Conservation (phyloP, 1,139 yeast genomes). For the Candida frijolesensis region DNA sequence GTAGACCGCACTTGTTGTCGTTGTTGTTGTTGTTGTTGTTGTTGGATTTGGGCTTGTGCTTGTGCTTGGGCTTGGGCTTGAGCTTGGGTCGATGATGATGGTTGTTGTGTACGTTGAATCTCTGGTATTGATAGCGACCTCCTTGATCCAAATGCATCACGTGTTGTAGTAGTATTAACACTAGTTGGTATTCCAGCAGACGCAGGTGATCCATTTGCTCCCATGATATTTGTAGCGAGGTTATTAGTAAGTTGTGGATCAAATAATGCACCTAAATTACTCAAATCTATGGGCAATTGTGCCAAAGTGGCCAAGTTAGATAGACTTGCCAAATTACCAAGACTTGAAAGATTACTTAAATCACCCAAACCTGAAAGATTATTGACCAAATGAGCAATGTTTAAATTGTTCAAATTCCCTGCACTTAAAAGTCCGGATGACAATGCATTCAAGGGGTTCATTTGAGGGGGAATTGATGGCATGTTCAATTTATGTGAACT, state of each 20-base stretch:
- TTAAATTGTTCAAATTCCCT: slow-evolving; percentile 48
- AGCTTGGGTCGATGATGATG: neutral
- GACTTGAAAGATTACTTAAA: slow-evolving; percentile 29
- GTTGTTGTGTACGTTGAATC: neutral
- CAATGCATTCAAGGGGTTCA: slow-evolving; percentile 16
- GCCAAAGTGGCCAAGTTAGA: slow-evolving; percentile 48
- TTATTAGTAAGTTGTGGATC: slow-evolving; percentile 22
- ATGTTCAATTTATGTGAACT: neutral
- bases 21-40: slow-evolving; percentile 11
- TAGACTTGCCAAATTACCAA: slow-evolving; percentile 44
- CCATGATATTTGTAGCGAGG: slow-evolving; percentile 5
- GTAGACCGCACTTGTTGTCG: neutral
- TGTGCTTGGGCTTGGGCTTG: neutral
- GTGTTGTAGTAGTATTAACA: neutral
- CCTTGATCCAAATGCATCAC: neutral
- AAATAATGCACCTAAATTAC: slow-evolving; percentile 35
- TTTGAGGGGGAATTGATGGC: slow-evolving; percentile 13
- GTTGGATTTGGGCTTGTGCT: slow-evolving; percentile 1
- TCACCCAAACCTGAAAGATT: slow-evolving; percentile 33
- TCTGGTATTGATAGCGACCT: neutral
- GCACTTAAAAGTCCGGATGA: slow-evolving; percentile 34
- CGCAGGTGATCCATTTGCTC: slow-evolving; percentile 6
- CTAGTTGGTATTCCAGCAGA: slow-evolving; percentile 4
- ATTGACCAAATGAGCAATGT: slow-evolving; percentile 47
- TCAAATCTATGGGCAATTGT: slow-evolving; percentile 45